Conservation (phyloP, 768 basidiomycete genomes). For the Hortiboletus flavorubellus region DNA sequence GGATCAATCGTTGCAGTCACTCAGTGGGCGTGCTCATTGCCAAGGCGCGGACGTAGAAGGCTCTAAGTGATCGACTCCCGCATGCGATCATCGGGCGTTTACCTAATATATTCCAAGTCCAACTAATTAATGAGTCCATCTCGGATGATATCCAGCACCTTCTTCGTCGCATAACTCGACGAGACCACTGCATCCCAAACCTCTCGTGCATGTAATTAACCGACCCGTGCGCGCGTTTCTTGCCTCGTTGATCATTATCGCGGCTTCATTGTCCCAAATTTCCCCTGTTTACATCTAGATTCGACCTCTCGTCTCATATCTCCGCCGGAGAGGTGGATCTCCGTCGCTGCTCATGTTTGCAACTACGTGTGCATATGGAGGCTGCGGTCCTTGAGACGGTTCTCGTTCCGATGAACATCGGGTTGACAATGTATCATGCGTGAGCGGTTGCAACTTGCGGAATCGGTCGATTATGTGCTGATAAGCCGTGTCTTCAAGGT, state of each 20-base stretch:
- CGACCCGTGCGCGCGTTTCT: constrained; percentile 2
- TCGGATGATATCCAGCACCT: not conserved
- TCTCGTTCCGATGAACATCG: not conserved
- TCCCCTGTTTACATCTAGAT: not conserved
- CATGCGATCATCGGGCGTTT: not conserved
- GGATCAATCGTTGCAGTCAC: not conserved
- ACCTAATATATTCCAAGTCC: not conserved
- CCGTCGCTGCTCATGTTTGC: not conserved
- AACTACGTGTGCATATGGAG: not conserved
- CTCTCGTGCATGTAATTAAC: not conserved
- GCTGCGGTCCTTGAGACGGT: not conserved
- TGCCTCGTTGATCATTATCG: not conserved
- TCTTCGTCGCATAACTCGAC: not conserved
- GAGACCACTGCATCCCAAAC: not conserved
- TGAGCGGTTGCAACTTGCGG: no score
- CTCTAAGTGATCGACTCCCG: not conserved
- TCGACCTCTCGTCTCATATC: constrained; percentile 9
- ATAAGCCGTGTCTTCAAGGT: not conserved
- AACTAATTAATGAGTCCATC: not conserved
- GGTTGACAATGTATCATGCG: no score
- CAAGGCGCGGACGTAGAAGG: not conserved
- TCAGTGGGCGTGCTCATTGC: constrained; percentile 3
- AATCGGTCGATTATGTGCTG: not conserved
- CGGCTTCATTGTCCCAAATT: not conserved
- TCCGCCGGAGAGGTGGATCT: constrained; percentile 18